These are phyloP conservation scores for Heimioporus sp. DNA, from an alignment of 768 basidiomycete genomes.

Conservation along the genomic window DNA sequence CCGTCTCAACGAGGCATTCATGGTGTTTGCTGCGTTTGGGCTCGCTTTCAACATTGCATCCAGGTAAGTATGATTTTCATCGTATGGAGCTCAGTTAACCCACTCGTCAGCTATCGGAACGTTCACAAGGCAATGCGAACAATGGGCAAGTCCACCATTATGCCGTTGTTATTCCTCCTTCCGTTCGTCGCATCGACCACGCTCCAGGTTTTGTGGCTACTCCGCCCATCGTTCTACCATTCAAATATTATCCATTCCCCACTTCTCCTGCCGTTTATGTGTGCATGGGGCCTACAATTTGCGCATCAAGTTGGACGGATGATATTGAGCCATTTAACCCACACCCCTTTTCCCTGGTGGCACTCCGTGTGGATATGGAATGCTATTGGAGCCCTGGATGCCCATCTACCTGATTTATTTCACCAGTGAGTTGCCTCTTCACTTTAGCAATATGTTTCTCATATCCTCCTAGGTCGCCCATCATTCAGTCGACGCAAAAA, in stretches of 20 bases:
- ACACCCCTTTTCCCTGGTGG: conserved; percentile 79
- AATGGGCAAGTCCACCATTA: conserved; percentile 38
- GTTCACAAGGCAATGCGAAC: conserved; percentile 61
- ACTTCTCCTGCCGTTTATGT: conserved; percentile 83
- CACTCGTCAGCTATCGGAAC: conserved; percentile 64
- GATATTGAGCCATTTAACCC: conserved; percentile 92
- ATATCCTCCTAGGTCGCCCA: conserved; percentile 49
- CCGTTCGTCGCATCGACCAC: conserved; percentile 72
- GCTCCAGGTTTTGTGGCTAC: conserved; percentile 83
- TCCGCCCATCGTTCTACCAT: conserved; percentile 56
- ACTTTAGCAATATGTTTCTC: conserved; percentile 4
- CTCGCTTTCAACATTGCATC: conserved; percentile 78
- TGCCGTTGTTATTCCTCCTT: conserved; percentile 70
- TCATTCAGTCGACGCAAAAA: conserved; percentile 68
- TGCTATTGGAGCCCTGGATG: conserved; percentile 74
- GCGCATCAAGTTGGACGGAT: conserved; percentile 89
- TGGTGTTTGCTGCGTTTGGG: conserved; percentile 71
- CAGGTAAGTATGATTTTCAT: conserved; percentile 40
- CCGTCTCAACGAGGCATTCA: conserved; percentile 82
- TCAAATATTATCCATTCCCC: conserved; percentile 74
- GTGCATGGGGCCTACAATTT: conserved; percentile 91
- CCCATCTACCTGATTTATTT: conserved; percentile 68
- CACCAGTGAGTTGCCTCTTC: conserved; percentile 49
- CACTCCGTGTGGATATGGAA: conserved; percentile 88
- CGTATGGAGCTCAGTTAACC: conserved; percentile 3